These are phyloP conservation scores for Pseudocercospora fuligena DNA, from an alignment of 2,329 filamentous ascomycete genomes.

Conservation along the genomic window DNA sequence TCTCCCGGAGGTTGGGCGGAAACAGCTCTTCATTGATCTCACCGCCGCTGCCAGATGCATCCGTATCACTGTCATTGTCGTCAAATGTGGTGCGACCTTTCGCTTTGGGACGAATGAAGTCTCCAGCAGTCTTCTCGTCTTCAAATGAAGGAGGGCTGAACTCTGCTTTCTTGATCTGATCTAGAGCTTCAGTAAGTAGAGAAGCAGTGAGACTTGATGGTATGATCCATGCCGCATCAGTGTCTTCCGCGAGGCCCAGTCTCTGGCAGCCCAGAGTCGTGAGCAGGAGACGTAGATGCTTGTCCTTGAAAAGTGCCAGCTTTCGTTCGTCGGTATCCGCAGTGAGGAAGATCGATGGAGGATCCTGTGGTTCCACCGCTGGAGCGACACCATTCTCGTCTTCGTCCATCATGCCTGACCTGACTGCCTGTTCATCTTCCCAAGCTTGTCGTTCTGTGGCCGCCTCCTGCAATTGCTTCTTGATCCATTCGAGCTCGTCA, in stretches of 20 bases:
- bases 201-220: constrained; percentile 68
- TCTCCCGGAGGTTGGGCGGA: constrained; percentile 39
- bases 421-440: constrained; percentile 72
- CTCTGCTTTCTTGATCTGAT: constrained; percentile 76
- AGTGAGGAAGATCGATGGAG: constrained; percentile 61
- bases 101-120: constrained; percentile 76
- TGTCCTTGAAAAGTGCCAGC: constrained; percentile 84
- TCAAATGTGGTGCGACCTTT: constrained; percentile 58
- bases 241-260: constrained; percentile 69
- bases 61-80: constrained; percentile 58
- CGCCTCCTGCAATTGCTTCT: constrained; percentile 69
- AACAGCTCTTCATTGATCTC: constrained; percentile 37
- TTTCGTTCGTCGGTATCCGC: constrained; percentile 70
- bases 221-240: constrained; percentile 78
- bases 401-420: constrained; percentile 46
- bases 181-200: constrained; percentile 69
- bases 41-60: constrained; percentile 33
- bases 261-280: constrained; percentile 73
- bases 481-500: constrained; percentile 81
- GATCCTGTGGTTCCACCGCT: constrained; percentile 41
- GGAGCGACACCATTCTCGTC: constrained; percentile 35
- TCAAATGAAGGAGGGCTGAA: constrained; percentile 79
- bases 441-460: constrained; percentile 76
- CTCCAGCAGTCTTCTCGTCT: constrained; percentile 73
- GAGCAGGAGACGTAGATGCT: constrained; percentile 84